Evolutionary conservation across 2,329 filamentous ascomycete species (phyloP).

Genomic region (Aureobasidium sp.): DNA sequence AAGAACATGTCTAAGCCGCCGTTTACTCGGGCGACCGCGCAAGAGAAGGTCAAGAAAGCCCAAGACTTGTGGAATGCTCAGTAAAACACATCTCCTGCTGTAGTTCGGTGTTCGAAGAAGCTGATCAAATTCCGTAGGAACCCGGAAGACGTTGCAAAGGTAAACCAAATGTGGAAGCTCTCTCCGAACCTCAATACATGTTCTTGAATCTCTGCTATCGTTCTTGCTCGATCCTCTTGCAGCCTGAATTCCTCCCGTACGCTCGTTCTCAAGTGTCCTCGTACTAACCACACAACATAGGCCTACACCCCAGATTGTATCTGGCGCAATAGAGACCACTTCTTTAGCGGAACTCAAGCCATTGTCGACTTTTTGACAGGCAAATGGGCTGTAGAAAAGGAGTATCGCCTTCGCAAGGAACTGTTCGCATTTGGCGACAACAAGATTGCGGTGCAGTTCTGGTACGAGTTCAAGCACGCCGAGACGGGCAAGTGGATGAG

Average conservation of each 20-base stretch:
- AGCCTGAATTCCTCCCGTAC: too few relatives aligned
- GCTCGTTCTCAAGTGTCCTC: slow-evolving; percentile 37
- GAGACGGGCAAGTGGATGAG: slow-evolving; percentile 67
- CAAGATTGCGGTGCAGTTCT: slow-evolving; percentile 81
- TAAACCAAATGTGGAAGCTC: background rate
- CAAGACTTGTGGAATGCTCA: slow-evolving; percentile 76
- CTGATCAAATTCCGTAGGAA: slow-evolving; percentile 7
- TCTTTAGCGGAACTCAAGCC: slow-evolving; percentile 58
- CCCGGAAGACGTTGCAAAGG: slow-evolving; percentile 8
- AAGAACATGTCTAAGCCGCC: slow-evolving; percentile 45
- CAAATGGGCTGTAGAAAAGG: slow-evolving; percentile 66
- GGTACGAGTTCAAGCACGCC: slow-evolving; percentile 71
- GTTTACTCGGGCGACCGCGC: slow-evolving; percentile 64
- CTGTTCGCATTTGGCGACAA: slow-evolving; percentile 68
- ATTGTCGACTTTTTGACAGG: slow-evolving; percentile 60
- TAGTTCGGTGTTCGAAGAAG: background rate
- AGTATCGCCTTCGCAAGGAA: slow-evolving; percentile 71
- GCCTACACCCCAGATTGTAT: slow-evolving; percentile 68
- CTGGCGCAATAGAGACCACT: slow-evolving; percentile 69
- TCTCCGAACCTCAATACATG: background rate
- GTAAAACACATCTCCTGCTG: slow-evolving; percentile 33
- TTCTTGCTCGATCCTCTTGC: background rate
- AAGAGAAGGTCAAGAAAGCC: slow-evolving; percentile 70
- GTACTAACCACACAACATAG: slow-evolving; percentile 42
- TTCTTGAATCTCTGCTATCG: background rate